Conservation (phyloP, 176 grass and related monocot species). For the Paspalum notatum region DNA sequence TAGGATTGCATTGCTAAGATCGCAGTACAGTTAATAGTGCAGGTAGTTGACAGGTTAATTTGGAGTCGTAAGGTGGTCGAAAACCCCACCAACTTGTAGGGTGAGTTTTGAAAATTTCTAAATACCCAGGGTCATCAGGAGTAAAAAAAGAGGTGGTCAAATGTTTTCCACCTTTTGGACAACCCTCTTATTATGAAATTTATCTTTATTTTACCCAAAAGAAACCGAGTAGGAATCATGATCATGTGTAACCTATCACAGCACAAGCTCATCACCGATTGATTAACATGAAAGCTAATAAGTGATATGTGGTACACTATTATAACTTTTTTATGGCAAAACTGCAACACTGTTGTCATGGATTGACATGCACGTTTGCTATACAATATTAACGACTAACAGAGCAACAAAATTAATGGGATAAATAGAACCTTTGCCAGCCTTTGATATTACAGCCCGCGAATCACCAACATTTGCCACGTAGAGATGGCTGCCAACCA, state of each 20-base stretch:
- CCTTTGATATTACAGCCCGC: constrained; percentile 80
- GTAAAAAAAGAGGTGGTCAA: background rate
- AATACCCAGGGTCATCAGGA: background rate
- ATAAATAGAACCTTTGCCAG: constrained; percentile 71
- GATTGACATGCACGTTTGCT: background rate
- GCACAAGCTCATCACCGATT: background rate
- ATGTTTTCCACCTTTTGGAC: background rate
- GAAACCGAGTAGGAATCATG: background rate
- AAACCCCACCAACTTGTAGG: background rate
- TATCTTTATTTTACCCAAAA: background rate
- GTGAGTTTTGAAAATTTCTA: background rate
- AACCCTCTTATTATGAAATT: constrained; percentile 2
- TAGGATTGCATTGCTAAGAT: background rate
- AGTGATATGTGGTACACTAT: constrained; percentile 7
- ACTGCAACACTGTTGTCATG: too few relatives aligned
- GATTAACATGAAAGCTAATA: background rate
- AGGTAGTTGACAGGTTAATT: background rate
- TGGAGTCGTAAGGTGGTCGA: background rate
- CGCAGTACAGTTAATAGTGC: background rate
- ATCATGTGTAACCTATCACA: background rate
- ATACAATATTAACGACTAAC: background rate
- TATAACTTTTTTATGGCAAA: constrained; percentile 13
- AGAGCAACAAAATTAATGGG: background rate
- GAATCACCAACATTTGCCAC: constrained; percentile 97
- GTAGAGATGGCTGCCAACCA: constrained; percentile 74